Evolutionary conservation across 805 yeast genomes (phyloP).

Genomic region (Candida odintsovae): DNA sequence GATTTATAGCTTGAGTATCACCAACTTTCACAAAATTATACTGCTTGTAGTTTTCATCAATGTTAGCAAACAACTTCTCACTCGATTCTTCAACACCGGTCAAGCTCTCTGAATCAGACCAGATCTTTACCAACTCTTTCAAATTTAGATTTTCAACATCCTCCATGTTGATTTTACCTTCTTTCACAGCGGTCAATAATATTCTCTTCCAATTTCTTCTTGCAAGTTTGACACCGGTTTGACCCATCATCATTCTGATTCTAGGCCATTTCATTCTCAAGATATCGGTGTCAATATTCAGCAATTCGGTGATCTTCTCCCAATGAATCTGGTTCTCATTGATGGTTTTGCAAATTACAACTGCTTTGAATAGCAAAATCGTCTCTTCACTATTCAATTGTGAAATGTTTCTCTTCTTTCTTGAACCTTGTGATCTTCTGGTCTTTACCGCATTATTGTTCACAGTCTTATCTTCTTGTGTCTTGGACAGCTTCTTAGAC

Average conservation of each 20-base stretch:
- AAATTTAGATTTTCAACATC: slow-evolving; percentile 50
- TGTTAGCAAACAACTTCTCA: slow-evolving; percentile 26
- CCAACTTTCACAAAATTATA: slow-evolving; percentile 35
- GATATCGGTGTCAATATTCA: slow-evolving; percentile 38
- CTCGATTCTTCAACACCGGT: slow-evolving; percentile 1
- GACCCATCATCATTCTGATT: slow-evolving; percentile 56
- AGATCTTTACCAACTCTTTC: slow-evolving; percentile 47
- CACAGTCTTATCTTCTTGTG: slow-evolving; percentile 1
- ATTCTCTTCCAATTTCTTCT: slow-evolving; percentile 61
- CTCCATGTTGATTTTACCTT: slow-evolving; percentile 42
- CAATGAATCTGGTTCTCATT: slow-evolving; percentile 57
- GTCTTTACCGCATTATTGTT: slow-evolving; percentile 1
- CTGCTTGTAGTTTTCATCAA: slow-evolving; percentile 41
- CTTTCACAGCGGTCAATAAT: slow-evolving; percentile 51
- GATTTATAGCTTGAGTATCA: slow-evolving; percentile 26
- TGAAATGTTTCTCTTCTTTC: slow-evolving; percentile 16
- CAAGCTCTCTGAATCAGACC: slow-evolving; percentile 51
- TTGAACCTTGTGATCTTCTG: neutral
- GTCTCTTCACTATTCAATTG: slow-evolving; percentile 16
- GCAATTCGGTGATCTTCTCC: slow-evolving; percentile 47
- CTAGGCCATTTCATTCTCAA: slow-evolving; percentile 67
- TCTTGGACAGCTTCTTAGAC: slow-evolving; percentile 1
- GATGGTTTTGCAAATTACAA: slow-evolving; percentile 62
- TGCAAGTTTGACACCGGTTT: slow-evolving; percentile 47
- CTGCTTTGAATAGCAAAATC: slow-evolving; percentile 46